These are phyloP conservation scores for Tremella fuciformis DNA, from an alignment of 768 basidiomycete genomes.

Conservation along the genomic window DNA sequence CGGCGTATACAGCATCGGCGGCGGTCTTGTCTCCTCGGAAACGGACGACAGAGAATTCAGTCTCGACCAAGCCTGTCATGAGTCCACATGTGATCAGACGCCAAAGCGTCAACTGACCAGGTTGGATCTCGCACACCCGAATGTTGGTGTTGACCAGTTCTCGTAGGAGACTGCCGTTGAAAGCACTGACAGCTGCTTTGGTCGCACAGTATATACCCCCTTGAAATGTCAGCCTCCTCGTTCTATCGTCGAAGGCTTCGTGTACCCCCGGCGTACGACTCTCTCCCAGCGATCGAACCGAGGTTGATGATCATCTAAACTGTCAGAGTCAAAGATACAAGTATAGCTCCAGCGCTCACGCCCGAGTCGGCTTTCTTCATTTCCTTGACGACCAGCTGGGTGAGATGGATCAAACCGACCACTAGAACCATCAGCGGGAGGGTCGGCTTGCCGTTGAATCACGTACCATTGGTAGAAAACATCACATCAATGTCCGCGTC, in stretches of 20 bases:
- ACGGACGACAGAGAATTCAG: constrained; percentile 80
- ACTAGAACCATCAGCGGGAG: too few species aligned
- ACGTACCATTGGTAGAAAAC: constrained; percentile 61
- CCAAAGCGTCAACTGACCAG: constrained; percentile 45
- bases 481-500: constrained; percentile 75
- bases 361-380: constrained; percentile 44
- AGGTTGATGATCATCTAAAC: constrained; percentile 80
- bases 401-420: constrained; percentile 50
- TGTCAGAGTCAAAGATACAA: not conserved
- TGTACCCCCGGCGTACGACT: constrained; percentile 73
- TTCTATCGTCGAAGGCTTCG: not conserved
- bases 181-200: constrained; percentile 67
- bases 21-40: constrained; percentile 78
- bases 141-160: constrained; percentile 94
- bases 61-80: constrained; percentile 89
- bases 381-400: constrained; percentile 45
- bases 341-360: constrained; percentile 42
- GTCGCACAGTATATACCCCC: constrained; percentile 88
- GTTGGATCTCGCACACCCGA: constrained; percentile 90
- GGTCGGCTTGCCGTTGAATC: not conserved
- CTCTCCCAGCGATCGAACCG: constrained; percentile 84
- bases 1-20: constrained; percentile 87
- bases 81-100: too few species aligned
- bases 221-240: too few species aligned
- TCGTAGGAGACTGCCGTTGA: constrained; percentile 72